Evolutionary conservation across 179 eudicot species (phyloP), one percentile per base, ranked within the genome.

Genomic region (Corrigiola litoralis): DNA sequence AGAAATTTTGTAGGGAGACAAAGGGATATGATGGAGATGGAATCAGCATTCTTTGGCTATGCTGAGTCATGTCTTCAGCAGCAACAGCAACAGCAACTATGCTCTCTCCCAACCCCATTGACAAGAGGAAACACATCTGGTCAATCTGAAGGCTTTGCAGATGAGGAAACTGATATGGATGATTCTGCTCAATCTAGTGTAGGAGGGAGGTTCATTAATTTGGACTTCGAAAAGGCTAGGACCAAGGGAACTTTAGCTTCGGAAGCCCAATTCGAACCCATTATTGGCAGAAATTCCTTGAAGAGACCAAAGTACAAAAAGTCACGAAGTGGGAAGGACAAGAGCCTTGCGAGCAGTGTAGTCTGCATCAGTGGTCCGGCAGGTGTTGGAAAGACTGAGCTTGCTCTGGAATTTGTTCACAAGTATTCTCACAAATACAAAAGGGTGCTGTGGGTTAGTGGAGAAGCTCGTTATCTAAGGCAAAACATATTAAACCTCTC

Each of bases 361-460:
- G 78, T 88, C 20, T 88, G 90, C 72, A 78, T 90, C 61, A 84
- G 64, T 47, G 97, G 97, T 36, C 67, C 73, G 27, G 64, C 82
- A 1, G 97, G 95, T 16, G 67, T 82, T 48, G 97, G 97, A 18
- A 90, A 90, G 67, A 90, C 97, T 0, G 90, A 90, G 71, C 82
- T 90, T 10, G 97, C 88, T 21, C 75, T 90, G 61, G 97, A 90
- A 67, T 90, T 88, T 63, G 95, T 95, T 7, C 67, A 75, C 72
- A 86, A 75, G 45, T 68, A 84, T 58, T 71, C 81, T 8, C 90
- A 88, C 16, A 82, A 88, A 70, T 90, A 90, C 79, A 90, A 84
- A 69, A 80, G 79, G 97, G 95, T 90, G 23, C 70, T 90, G 50
- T 90, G 95, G 97, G 73, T 84, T 4, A 92, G 97, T 1, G 97